Conservation (phyloP, 2,329 filamentous ascomycete species). For the Chaetomiaceae sp. region DNA sequence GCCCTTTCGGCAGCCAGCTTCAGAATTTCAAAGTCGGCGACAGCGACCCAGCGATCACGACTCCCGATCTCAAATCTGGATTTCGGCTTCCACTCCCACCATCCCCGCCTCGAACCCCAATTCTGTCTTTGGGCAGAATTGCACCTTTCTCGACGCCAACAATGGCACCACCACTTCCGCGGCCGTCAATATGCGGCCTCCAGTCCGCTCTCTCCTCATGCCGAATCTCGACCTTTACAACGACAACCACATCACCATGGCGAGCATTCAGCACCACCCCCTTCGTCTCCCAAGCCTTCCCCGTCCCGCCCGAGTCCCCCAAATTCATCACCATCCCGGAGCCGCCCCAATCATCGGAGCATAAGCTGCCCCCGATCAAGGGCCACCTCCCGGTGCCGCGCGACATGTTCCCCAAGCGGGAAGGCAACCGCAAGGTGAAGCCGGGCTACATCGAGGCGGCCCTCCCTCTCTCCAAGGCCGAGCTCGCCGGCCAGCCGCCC, state of each 20-base stretch:
- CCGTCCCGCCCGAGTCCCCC: conserved; percentile 78
- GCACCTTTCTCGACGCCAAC: conserved; percentile 3
- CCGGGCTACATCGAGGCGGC: conserved; percentile 57
- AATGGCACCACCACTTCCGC: conserved; percentile 28
- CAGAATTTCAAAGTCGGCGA: conserved; percentile 21
- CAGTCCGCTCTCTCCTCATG: conserved; percentile 21
- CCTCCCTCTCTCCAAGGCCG: conserved; percentile 49
- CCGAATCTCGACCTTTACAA: conserved; percentile 13
- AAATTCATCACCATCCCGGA: conserved; percentile 78
- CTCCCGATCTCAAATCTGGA: conserved; percentile 5
- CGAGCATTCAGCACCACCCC: conserved; percentile 26
- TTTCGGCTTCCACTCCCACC: conserved; percentile 6
- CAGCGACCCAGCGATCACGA: not conserved
- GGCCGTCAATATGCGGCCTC: conserved; percentile 25
- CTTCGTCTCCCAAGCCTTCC: conserved; percentile 37
- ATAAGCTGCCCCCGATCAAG: conserved; percentile 50
- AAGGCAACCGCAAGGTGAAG: conserved; percentile 55
- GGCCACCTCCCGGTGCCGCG: conserved; percentile 81
- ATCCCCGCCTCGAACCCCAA: not conserved
- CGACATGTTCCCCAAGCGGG: conserved; percentile 62
- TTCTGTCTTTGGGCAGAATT: conserved; percentile 10
- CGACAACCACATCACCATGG: conserved; percentile 8
- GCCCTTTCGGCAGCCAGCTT: conserved; percentile 11
- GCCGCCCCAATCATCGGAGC: conserved; percentile 64
- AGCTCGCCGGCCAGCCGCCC: conserved; percentile 34